These are phyloP conservation scores for Garcia nutans DNA, from an alignment of 345 rosid species.

Conservation along the genomic window DNA sequence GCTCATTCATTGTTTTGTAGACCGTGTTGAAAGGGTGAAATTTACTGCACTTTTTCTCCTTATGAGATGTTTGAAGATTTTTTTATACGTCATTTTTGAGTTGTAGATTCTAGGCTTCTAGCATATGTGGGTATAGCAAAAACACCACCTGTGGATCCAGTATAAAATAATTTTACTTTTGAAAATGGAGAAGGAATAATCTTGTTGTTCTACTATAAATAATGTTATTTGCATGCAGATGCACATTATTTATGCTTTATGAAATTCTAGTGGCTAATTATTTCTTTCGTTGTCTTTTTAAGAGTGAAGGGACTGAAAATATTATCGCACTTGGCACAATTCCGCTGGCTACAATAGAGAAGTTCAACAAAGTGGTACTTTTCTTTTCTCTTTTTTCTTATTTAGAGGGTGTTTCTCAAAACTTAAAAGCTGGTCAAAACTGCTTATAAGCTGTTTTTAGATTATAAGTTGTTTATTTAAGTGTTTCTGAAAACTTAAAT, in stretches of 20 bases:
- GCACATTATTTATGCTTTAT: neutral
- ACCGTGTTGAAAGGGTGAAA: neutral
- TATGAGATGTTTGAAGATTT: neutral
- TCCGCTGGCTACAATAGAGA: conserved; percentile 85
- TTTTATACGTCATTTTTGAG: neutral
- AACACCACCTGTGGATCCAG: neutral
- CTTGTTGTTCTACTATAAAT: neutral
- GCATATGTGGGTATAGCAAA: too few species aligned
- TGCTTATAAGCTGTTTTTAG: too few species aligned
- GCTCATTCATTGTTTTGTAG: neutral
- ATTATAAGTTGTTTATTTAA: too few species aligned
- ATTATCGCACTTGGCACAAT: conserved; percentile 76
- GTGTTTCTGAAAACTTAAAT: too few species aligned
- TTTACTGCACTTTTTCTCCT: neutral
- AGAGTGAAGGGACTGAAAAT: conserved; percentile 83
- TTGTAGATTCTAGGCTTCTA: neutral
- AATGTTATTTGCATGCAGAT: neutral
- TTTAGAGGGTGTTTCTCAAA: too few species aligned
- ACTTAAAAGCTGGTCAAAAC: too few species aligned
- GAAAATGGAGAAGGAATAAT: neutral
- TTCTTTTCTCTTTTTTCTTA: neutral
- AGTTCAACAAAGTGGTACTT: conserved; percentile 73
- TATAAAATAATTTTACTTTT: neutral
- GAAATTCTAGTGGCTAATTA: neutral
- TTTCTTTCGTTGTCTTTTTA: conserved; percentile 25